Evolutionary conservation across 1,284 basidiomycete genomes (phyloP), one percentile per base, ranked within the genome.

Genomic region (Lentinula novae-zelandiae): DNA sequence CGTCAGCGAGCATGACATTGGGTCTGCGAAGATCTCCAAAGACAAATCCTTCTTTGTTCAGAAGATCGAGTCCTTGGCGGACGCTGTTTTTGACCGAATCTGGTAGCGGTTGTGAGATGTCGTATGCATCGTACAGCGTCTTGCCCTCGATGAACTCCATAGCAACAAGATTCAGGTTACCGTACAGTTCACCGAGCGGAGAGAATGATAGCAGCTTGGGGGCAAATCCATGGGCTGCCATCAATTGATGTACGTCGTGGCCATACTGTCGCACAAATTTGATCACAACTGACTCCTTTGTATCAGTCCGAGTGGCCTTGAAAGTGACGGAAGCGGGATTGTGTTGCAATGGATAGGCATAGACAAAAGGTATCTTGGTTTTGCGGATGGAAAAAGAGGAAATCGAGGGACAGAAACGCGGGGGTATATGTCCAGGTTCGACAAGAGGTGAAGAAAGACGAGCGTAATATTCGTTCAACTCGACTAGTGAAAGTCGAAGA

Each of bases 211-310:
- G 42, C 9, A 66, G 57, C 12, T 59, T 34, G n/a, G 65, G 65
- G 33, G 65, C 65, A 46, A 63, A 22, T 10, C 52, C 51, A n/a
- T 58, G 20, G 8, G 36, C 12, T n/a, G 50, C 58, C 53, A 67
- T 48, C n/a, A 56, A 38, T 20, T 17, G 7, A 53, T 67, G 65
- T 15, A 49, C 65, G 6, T 36, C 59, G 22, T 22, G 17, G 17
- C 61, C 57, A 52, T 66, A 66, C 8, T 34, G 38, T 5, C 57
- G 42, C 13, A 60, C 63, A 58, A 66, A 66, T 48, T 66, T 66
- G 55, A 66, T 57, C 9, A 63, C 63, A 51, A 60, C 31, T 17
- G 17, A 12, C 9, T 22, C 17, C 40, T 53, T 8, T 6, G 38
- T 49, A n/a, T 50, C 46, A 4, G 33, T 12, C 13, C 20, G 9